phyloP scores from a whole-genome alignment of 208 protist genomes.

The Angomonas ambiguus region DNA sequence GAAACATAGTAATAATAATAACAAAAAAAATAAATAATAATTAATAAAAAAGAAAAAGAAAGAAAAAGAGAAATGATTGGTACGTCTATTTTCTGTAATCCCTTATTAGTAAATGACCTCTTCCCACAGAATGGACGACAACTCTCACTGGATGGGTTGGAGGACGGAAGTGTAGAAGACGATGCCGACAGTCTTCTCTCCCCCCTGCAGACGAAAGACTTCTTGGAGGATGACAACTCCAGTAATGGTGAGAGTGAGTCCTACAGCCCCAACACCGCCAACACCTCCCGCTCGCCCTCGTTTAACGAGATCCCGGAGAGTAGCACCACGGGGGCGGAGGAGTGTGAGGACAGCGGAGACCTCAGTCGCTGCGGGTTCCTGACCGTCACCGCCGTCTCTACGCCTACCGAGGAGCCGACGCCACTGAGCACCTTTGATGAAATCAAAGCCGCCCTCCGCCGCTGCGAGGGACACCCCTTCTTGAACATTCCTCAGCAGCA shows the following conservation, averaged over 20 bases:
- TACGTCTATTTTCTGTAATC: conserved; percentile 5
- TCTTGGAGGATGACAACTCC: neutral
- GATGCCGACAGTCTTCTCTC: neutral
- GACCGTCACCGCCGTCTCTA: conserved; percentile 6
- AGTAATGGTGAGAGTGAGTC: neutral
- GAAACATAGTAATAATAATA: too few species aligned
- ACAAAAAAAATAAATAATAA: conserved; percentile 3
- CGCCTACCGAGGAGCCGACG: too few species aligned
- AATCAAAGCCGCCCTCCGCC: conserved; percentile 20
- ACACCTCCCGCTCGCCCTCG: conserved; percentile 1
- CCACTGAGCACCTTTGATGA: conserved; percentile 24
- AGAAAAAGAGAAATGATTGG: conserved; percentile 1
- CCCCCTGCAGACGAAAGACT: neutral
- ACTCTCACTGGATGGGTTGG: neutral
- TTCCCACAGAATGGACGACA: neutral
- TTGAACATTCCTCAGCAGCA: conserved; percentile 45
- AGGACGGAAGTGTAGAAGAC: neutral
- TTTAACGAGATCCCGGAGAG: neutral
- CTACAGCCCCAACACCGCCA: neutral
- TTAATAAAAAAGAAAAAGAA: conserved; percentile 6
- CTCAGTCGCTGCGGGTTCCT: neutral
- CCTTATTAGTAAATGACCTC: neutral
- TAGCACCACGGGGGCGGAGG: neutral
- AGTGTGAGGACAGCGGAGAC: neutral
- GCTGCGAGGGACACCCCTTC: conserved; percentile 31